phyloP scores from a whole-genome alignment of 1,284 basidiomycete species.

The Leccinum pachyderme region DNA sequence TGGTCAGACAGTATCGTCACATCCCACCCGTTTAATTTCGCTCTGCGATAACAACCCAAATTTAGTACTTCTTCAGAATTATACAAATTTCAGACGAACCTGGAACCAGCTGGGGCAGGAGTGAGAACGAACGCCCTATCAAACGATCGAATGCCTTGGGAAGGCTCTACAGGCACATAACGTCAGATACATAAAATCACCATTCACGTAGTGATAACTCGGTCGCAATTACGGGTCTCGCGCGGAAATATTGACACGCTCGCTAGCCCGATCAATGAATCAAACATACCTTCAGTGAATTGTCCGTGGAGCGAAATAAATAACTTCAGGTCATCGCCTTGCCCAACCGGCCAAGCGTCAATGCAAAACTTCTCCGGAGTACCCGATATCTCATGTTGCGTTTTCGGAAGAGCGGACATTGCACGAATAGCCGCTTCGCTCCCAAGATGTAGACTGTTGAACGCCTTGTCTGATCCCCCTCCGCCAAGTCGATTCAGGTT shows the following conservation, averaged over 20 bases:
- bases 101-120: slow-evolving; percentile 76
- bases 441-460: slow-evolving; percentile 74
- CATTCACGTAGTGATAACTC: background rate
- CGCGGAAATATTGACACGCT: slow-evolving; percentile 11
- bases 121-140: slow-evolving; percentile 89
- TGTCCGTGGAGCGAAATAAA: slow-evolving; percentile 90
- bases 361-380: slow-evolving; percentile 82
- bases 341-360: slow-evolving; percentile 80
- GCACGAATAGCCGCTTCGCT: slow-evolving; percentile 64
- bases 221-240: slow-evolving; percentile 1
- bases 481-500: slow-evolving; percentile 69
- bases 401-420: slow-evolving; percentile 67
- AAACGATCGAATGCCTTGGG: slow-evolving; percentile 83
- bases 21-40: slow-evolving; percentile 84
- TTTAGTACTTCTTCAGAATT: background rate
- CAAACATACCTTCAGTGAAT: slow-evolving; percentile 77
- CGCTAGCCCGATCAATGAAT: background rate
- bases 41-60: slow-evolving; percentile 43
- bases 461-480: slow-evolving; percentile 55
- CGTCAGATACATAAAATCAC: slow-evolving; percentile 21
- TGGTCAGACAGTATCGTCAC: slow-evolving; percentile 89
- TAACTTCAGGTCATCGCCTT: slow-evolving; percentile 61
- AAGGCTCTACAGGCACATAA: slow-evolving; percentile 40
- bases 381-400: slow-evolving; percentile 75
- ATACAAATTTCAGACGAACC: slow-evolving; percentile 48